Evolutionary conservation across 2,329 filamentous ascomycete genomes (phyloP), one percentile per base, ranked within the genome.

Genomic region (Penicillium hesseltinei): DNA sequence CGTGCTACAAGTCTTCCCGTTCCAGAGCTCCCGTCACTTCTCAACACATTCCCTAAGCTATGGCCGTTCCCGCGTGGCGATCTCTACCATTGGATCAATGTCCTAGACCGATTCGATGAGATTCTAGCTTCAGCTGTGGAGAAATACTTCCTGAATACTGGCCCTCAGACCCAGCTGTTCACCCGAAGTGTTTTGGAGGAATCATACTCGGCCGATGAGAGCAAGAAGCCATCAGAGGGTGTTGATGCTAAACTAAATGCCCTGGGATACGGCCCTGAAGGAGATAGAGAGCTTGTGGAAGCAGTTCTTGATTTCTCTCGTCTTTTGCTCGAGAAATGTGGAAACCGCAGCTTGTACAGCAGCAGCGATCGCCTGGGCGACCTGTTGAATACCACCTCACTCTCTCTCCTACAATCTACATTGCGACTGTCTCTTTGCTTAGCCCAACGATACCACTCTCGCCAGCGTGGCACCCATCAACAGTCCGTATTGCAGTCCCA

Each of bases 61-160:
- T 99, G 94, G 94, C 92, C 92, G 2, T 96, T 97, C 70, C 93
- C 93, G 39, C 86, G 93, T 73, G 95, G 94, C 59, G 94, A 99
- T 73, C 81, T 97, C 31, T 97, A 97, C 73, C 93, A 99, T 80
- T 99, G 95, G 95, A 97, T 99, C 65, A 88, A 90, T 29, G 83
- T 96, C 25, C 79, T 99, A 59, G 96, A 99, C 75, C 88, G 92
- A 57, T 97, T 99, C 75, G 94, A 99, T 75, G 85, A 84, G 69
- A 87, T 97, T 62, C 80, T 99, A 40, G 91, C 96, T 67, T 81
- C 85, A 39, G 92, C 96, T 73, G 91, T 88, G 74, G 82, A 84
- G 56, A 87, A 86, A 63, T 99, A 99, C 77, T 86, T 86, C 60
- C 81, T 99, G 55, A 85, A 86, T 60, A 83, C 88, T 57, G 91